phyloP scores from a whole-genome alignment of 495 filamentous ascomycete genomes.

The Xylaria curta region DNA sequence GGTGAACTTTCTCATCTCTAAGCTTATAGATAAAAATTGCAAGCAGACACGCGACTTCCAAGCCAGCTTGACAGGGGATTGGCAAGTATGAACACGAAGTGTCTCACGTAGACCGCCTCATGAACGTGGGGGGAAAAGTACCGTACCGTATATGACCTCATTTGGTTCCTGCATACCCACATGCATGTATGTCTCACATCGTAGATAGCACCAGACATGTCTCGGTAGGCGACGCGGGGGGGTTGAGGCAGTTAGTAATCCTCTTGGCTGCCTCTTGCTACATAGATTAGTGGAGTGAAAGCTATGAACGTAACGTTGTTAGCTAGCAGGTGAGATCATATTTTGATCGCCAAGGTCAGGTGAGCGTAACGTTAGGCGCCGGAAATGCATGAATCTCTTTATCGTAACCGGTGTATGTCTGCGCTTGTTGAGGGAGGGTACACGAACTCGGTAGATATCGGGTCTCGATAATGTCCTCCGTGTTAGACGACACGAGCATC shows the following conservation, averaged over 20 bases:
- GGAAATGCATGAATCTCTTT: neutral
- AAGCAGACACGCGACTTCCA: neutral
- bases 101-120: neutral
- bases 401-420: neutral
- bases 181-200: neutral
- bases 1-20: neutral
- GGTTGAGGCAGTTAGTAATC: neutral
- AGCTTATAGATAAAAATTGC: neutral
- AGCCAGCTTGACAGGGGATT: no score
- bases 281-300: neutral
- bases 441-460: neutral
- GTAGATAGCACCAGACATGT: neutral
- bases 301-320: slow-evolving; percentile 11
- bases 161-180: neutral
- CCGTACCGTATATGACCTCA: slow-evolving; percentile 2
- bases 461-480: neutral
- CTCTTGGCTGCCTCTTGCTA: slow-evolving; percentile 1
- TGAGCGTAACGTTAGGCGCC: slow-evolving; percentile 9
- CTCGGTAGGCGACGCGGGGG: neutral
- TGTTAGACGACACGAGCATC: neutral
- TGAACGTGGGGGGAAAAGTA: neutral
- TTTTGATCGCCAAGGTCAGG: neutral
- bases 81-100: neutral
- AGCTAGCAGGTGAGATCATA: neutral
- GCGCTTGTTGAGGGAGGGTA: neutral